Evolutionary conservation across 257 asterid species (phyloP).

Genomic region (Solanum chmielewskii): DNA sequence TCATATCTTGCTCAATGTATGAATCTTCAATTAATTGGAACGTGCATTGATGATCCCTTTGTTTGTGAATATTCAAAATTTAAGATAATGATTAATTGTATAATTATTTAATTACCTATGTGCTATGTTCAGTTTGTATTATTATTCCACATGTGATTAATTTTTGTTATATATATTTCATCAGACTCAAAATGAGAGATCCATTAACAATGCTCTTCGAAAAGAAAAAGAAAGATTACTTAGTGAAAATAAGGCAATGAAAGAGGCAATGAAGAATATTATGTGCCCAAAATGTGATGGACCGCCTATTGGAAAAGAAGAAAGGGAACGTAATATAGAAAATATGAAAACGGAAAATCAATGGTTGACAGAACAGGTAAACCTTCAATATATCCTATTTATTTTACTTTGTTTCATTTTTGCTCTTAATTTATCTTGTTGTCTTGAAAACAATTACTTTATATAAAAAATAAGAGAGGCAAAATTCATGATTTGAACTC

Average conservation of each 20-base stretch:
- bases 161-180: neutral
- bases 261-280: constrained; percentile 28
- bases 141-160: neutral
- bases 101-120: neutral
- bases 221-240: constrained; percentile 40
- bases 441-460: neutral
- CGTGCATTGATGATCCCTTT: neutral
- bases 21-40: too few relatives aligned
- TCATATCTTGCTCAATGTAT: neutral
- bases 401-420: neutral
- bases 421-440: neutral
- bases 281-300: constrained; percentile 34
- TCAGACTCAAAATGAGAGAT: constrained; percentile 43
- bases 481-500: neutral
- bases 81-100: too few relatives aligned
- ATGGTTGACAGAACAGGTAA: constrained; percentile 40
- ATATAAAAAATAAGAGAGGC: neutral
- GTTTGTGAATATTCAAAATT: neutral
- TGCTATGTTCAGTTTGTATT: neutral
- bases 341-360: constrained; percentile 39
- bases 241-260: constrained; percentile 45
- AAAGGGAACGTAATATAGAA: constrained; percentile 18
- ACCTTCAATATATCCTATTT: neutral
- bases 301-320: constrained; percentile 22
- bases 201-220: constrained; percentile 36